phyloP scores from a whole-genome alignment of 371 early-diverging fungal genomes.

The Apophysomyces elegans region DNA sequence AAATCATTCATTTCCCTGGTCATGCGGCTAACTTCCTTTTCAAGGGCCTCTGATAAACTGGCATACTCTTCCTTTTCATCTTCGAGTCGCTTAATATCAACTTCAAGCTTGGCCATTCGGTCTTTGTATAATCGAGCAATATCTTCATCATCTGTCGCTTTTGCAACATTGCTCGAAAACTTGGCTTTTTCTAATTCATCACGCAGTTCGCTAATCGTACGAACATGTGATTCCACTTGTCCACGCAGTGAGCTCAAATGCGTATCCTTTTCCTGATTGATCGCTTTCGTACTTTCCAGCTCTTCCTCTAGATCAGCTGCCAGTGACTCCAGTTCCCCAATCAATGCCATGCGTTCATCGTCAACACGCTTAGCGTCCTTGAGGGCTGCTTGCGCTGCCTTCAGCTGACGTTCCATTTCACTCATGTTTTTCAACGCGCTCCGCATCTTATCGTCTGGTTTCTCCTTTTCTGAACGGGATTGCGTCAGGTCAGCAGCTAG shows the following conservation, averaged over 20 bases:
- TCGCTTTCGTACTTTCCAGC: slow-evolving; percentile 4
- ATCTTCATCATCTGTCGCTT: neutral
- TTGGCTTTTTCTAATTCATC: slow-evolving; percentile 18
- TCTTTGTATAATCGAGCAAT: slow-evolving; percentile 14
- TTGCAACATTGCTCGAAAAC: slow-evolving; percentile 8
- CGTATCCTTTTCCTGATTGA: slow-evolving; percentile 20
- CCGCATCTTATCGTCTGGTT: too few relatives aligned
- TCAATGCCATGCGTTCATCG: neutral
- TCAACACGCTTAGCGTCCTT: slow-evolving; percentile 6
- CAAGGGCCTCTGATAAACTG: slow-evolving; percentile 33
- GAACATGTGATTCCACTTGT: slow-evolving; percentile 25
- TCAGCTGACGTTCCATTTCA: neutral
- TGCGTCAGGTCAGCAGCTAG: neutral
- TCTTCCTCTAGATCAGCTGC: slow-evolving; percentile 3
- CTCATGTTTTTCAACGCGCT: neutral
- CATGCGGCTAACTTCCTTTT: slow-evolving; percentile 34
- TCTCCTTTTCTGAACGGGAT: neutral
- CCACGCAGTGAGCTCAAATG: slow-evolving; percentile 20
- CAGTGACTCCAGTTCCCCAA: slow-evolving; percentile 5
- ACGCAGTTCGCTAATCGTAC: slow-evolving; percentile 22
- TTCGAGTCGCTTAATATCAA: slow-evolving; percentile 22
- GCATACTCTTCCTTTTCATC: slow-evolving; percentile 44
- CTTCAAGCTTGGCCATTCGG: slow-evolving; percentile 21
- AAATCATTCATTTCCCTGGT: slow-evolving; percentile 28
- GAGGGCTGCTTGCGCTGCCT: neutral